Evolutionary conservation across 805 yeast genomes (phyloP).

Genomic region (Wickerhamiella occidentalis): DNA sequence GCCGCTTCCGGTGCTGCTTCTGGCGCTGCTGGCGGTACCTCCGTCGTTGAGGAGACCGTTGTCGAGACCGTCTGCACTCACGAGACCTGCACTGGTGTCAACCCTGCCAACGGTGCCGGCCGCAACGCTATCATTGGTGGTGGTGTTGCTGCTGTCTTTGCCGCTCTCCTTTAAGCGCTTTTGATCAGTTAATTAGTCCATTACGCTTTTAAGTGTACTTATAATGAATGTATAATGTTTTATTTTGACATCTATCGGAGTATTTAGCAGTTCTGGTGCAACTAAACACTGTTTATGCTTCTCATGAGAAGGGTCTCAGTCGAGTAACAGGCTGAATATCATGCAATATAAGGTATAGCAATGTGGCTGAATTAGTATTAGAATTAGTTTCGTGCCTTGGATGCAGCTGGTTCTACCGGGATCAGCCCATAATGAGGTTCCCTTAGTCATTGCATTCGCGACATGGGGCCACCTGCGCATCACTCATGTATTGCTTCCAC

Average conservation of each 20-base stretch:
- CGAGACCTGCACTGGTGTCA: slow-evolving; percentile 10
- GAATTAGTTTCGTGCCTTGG: too few species aligned
- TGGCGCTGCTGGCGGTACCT: slow-evolving; percentile 4
- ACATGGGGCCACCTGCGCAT: too few species aligned
- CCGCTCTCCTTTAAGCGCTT: slow-evolving; percentile 8
- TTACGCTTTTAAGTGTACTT: not conserved
- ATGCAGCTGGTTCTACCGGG: too few species aligned
- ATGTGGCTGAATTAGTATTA: too few species aligned
- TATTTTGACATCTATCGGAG: not conserved
- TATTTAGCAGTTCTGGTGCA: too few species aligned
- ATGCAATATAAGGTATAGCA: too few species aligned
- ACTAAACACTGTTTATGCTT: too few species aligned
- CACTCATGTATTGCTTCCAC: not conserved
- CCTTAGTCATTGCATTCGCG: too few species aligned
- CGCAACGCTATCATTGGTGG: slow-evolving; percentile 8
- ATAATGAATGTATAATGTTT: not conserved
- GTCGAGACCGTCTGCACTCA: slow-evolving; percentile 11
- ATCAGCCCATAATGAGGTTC: too few species aligned
- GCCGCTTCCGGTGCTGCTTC: not conserved
- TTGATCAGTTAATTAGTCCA: not conserved
- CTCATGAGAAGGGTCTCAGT: too few species aligned
- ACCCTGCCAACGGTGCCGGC: slow-evolving; percentile 12
- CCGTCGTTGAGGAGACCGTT: slow-evolving; percentile 9
- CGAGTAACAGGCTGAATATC: too few species aligned
- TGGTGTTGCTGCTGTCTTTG: slow-evolving; percentile 8